Conservation (phyloP, 2,329 filamentous ascomycete species). For the Ophiostoma perfectum region DNA sequence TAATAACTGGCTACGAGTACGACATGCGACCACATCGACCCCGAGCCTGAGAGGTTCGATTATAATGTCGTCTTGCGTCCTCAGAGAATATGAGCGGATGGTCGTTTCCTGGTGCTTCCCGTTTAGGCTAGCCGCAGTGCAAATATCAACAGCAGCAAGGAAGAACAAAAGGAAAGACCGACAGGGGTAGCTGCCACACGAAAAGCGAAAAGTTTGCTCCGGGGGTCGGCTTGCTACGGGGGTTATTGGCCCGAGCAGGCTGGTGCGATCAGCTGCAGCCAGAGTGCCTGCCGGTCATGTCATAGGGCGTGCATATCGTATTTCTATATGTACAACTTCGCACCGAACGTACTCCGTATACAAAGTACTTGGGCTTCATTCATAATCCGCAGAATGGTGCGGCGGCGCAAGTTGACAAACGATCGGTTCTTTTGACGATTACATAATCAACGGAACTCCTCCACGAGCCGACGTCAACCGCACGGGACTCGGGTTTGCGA, state of each 20-base stretch:
- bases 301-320: not conserved
- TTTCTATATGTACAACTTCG: no score
- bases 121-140: not conserved
- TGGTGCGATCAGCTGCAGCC: not conserved
- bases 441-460: not conserved
- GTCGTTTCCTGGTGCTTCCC: not conserved
- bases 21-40: not conserved
- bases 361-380: constrained; percentile 1
- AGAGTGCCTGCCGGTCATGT: not conserved
- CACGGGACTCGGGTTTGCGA: not conserved
- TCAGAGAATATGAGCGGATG: no score
- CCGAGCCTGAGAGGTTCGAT: no score
- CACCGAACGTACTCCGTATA: not conserved
- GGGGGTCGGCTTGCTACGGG: constrained; percentile 20
- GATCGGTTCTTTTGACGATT: not conserved
- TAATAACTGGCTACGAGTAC: not conserved
- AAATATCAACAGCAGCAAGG: not conserved
- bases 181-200: not conserved
- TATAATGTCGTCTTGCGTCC: no score
- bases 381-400: not conserved
- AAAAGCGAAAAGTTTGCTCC: constrained; percentile 13
- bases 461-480: constrained; percentile 3
- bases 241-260: constrained; percentile 17
- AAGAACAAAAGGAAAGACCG: not conserved
- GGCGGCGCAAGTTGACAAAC: not conserved